Conservation (phyloP, 495 filamentous ascomycete species). For the Penicillium antarcticum region DNA sequence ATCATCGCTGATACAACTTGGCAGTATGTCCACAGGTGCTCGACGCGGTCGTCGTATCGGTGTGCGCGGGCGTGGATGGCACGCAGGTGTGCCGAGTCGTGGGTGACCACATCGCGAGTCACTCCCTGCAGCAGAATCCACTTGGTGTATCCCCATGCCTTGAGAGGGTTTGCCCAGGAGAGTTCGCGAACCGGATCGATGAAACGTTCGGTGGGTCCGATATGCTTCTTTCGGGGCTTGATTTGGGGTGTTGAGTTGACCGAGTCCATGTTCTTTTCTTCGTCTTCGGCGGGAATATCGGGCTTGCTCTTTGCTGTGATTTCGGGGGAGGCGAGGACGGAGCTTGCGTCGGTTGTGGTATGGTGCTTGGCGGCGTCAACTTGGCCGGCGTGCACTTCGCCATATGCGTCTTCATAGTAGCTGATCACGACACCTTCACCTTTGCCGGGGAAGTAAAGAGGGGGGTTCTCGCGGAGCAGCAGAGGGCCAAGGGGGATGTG, state of each 20-base stretch:
- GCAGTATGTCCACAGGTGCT: slow-evolving; percentile 68
- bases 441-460: slow-evolving; percentile 46
- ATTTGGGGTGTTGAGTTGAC: slow-evolving; percentile 19
- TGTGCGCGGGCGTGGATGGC: slow-evolving; percentile 58
- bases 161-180: slow-evolving; percentile 24
- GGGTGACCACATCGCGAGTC: slow-evolving; percentile 55
- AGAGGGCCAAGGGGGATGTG: slow-evolving; percentile 56
- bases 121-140: slow-evolving; percentile 55
- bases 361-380: slow-evolving; percentile 6
- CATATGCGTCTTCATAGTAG: slow-evolving; percentile 47
- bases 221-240: slow-evolving; percentile 18
- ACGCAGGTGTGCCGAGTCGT: slow-evolving; percentile 42
- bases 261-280: slow-evolving; percentile 55
- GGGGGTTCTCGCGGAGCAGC: slow-evolving; percentile 42
- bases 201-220: slow-evolving; percentile 33
- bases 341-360: slow-evolving; percentile 36
- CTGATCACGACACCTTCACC: slow-evolving; percentile 41
- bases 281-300: slow-evolving; percentile 45
- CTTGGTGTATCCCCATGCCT: slow-evolving; percentile 43
- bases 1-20: slow-evolving; percentile 67
- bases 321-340: slow-evolving; percentile 67
- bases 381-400: slow-evolving; percentile 21
- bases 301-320: slow-evolving; percentile 53
- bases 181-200: slow-evolving; percentile 30
- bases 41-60: slow-evolving; percentile 67